These are phyloP conservation scores for Aspergillus baeticus DNA, from an alignment of 495 filamentous ascomycete genomes.

Conservation along the genomic window DNA sequence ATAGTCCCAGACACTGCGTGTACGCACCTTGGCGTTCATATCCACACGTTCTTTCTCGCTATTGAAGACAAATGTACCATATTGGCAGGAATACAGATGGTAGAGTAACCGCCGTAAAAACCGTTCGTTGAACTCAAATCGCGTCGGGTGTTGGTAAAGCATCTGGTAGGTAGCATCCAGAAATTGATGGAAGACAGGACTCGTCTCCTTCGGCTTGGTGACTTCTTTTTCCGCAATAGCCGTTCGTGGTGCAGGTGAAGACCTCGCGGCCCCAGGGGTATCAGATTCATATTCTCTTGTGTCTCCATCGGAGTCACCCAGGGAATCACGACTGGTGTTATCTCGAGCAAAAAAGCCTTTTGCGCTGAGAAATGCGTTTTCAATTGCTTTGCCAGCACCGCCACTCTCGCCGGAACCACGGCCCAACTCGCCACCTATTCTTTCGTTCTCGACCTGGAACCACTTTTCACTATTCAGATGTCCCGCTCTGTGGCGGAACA, in stretches of 20 bases:
- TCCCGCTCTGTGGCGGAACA: constrained; percentile 89
- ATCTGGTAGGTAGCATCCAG: constrained; percentile 94
- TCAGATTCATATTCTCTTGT: constrained; percentile 53
- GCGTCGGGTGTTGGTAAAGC: constrained; percentile 77
- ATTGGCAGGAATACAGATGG: constrained; percentile 94
- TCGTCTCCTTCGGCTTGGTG: constrained; percentile 80
- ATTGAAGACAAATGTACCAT: constrained; percentile 95
- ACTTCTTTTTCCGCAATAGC: constrained; percentile 48
- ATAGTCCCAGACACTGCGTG: constrained; percentile 94
- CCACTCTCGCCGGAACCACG: constrained; percentile 48
- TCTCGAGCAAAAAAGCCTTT: constrained; percentile 87
- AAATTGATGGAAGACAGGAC: constrained; percentile 98
- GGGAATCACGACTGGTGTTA: constrained; percentile 63
- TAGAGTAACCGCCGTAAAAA: constrained; percentile 90
- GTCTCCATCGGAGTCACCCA: constrained; percentile 62
- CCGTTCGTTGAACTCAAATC: constrained; percentile 97
- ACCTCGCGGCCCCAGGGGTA: constrained; percentile 42
- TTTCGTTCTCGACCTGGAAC: constrained; percentile 80
- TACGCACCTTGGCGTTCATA: constrained; percentile 65
- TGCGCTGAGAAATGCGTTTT: constrained; percentile 82
- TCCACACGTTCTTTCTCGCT: constrained; percentile 87
- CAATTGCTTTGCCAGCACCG: constrained; percentile 72
- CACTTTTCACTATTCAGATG: constrained; percentile 88
- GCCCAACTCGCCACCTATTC: constrained; percentile 47
- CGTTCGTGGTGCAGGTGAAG: constrained; percentile 37